Evolutionary conservation across 1,139 yeast species (phyloP).

Genomic region (Scheffersomyces lignicola): DNA sequence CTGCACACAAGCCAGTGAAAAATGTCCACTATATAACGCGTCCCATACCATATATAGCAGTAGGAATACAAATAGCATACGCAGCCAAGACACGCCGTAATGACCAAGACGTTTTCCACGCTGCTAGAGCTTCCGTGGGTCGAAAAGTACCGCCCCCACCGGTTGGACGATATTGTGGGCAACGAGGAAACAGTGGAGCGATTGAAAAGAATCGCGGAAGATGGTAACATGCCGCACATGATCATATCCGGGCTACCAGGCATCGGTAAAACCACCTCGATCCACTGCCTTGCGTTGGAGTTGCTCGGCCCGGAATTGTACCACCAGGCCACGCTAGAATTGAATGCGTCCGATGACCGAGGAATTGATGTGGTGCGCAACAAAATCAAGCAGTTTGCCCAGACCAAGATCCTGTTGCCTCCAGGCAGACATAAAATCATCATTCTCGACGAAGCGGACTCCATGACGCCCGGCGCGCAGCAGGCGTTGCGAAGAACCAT

Average conservation of each 20-base stretch:
- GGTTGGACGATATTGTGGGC: slow-evolving; percentile 84
- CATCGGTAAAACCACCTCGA: slow-evolving; percentile 93
- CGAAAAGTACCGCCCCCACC: slow-evolving; percentile 87
- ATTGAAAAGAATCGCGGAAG: slow-evolving; percentile 77
- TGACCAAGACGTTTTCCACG: slow-evolving; percentile 19
- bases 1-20: too few relatives aligned
- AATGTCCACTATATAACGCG: too few relatives aligned
- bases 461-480: slow-evolving; percentile 99
- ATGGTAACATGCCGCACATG: slow-evolving; percentile 97
- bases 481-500: slow-evolving; percentile 95
- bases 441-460: slow-evolving; percentile 92
- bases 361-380: slow-evolving; percentile 52
- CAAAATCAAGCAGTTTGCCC: slow-evolving; percentile 56
- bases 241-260: slow-evolving; percentile 95
- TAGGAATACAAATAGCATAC: neutral
- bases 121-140: slow-evolving; percentile 68
- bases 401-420: slow-evolving; percentile 67
- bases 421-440: slow-evolving; percentile 76
- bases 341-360: slow-evolving; percentile 55
- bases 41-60: too few relatives aligned
- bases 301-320: slow-evolving; percentile 68
- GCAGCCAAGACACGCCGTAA: slow-evolving; percentile 3
- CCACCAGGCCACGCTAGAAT: slow-evolving; percentile 82
- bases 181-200: slow-evolving; percentile 88
- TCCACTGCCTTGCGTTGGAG: slow-evolving; percentile 86